Evolutionary conservation across 768 basidiomycete species (phyloP).

Genomic region (Sutorius australiensis): DNA sequence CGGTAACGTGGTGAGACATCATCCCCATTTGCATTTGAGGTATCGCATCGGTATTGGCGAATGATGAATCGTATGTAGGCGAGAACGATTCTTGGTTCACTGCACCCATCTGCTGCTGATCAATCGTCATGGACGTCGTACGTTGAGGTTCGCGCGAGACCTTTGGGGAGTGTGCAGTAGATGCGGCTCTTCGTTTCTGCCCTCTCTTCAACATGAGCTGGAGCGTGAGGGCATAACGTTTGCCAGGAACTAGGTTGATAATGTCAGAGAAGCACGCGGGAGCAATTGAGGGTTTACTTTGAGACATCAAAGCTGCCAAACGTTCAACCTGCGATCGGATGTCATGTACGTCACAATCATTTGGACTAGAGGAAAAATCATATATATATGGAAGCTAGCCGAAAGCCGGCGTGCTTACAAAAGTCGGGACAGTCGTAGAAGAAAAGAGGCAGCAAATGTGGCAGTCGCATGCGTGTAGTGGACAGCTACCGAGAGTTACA

Average conservation of each 20-base stretch:
- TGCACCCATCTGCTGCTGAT: slow-evolving; percentile 36
- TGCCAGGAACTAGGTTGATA: slow-evolving; percentile 74
- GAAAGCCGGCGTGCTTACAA: slow-evolving; percentile 55
- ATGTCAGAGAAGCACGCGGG: slow-evolving; percentile 5
- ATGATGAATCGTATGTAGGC: slow-evolving; percentile 50
- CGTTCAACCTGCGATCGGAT: slow-evolving; percentile 77
- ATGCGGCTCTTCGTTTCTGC: slow-evolving; percentile 54
- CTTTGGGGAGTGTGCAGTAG: slow-evolving; percentile 60
- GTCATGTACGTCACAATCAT: slow-evolving; percentile 72
- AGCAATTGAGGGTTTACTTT: slow-evolving; percentile 49
- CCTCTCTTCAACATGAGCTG: slow-evolving; percentile 84
- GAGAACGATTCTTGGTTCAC: slow-evolving; percentile 50
- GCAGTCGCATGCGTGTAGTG: slow-evolving; percentile 90
- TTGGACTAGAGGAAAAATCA: slow-evolving; percentile 51
- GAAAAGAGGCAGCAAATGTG: slow-evolving; percentile 88
- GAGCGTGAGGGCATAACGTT: slow-evolving; percentile 86
- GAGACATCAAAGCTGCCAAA: slow-evolving; percentile 69
- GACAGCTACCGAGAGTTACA: slow-evolving; percentile 51
- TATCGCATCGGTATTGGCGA: slow-evolving; percentile 32
- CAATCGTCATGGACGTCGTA: slow-evolving; percentile 44
- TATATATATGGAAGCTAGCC: background rate
- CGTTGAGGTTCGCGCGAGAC: slow-evolving; percentile 53
- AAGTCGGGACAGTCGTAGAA: slow-evolving; percentile 79
- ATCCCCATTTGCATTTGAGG: slow-evolving; percentile 32
- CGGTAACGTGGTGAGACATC: slow-evolving; percentile 22